These are phyloP conservation scores for Cytospora leucostoma DNA, from an alignment of 2,329 filamentous ascomycete genomes.

Conservation along the genomic window DNA sequence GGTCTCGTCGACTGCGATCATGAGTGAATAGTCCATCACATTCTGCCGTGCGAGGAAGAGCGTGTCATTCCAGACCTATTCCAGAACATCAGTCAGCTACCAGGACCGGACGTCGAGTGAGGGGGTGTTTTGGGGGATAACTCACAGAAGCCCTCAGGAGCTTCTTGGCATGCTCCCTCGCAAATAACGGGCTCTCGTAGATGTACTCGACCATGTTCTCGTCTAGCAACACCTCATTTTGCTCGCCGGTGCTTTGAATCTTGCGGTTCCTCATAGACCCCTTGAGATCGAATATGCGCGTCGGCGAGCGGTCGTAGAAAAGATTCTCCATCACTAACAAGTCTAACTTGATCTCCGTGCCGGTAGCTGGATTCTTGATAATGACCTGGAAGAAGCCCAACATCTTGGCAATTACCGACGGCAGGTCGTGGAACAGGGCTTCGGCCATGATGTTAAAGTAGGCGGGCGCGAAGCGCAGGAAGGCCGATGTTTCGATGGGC, in stretches of 20 bases:
- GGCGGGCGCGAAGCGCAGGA: constrained; percentile 91
- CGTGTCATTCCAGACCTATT: constrained; percentile 85
- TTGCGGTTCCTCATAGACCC: constrained; percentile 98
- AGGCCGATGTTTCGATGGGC: constrained; percentile 88
- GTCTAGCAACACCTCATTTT: constrained; percentile 93
- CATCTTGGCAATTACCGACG: constrained; percentile 98
- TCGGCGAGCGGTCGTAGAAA: constrained; percentile 91
- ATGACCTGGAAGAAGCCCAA: constrained; percentile 96
- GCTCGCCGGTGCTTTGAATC: constrained; percentile 91
- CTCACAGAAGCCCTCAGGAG: constrained; percentile 75
- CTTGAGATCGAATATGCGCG: constrained; percentile 92
- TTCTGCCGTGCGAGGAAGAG: constrained; percentile 92
- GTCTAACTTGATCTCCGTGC: constrained; percentile 92
- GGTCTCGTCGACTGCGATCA: constrained; percentile 94
- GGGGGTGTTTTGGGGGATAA: not conserved
- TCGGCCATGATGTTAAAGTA: constrained; percentile 98
- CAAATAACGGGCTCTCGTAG: constrained; percentile 93
- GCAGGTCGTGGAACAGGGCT: constrained; percentile 90
- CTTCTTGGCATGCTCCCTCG: constrained; percentile 94
- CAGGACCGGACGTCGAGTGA: not conserved
- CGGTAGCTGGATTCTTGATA: constrained; percentile 91
- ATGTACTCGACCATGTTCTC: constrained; percentile 99
- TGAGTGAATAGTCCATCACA: constrained; percentile 98
- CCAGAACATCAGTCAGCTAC: not conserved
- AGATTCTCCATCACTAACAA: constrained; percentile 96